phyloP scores from a whole-genome alignment of 1,284 basidiomycete species.

The Sanghuangporus weigelae region DNA sequence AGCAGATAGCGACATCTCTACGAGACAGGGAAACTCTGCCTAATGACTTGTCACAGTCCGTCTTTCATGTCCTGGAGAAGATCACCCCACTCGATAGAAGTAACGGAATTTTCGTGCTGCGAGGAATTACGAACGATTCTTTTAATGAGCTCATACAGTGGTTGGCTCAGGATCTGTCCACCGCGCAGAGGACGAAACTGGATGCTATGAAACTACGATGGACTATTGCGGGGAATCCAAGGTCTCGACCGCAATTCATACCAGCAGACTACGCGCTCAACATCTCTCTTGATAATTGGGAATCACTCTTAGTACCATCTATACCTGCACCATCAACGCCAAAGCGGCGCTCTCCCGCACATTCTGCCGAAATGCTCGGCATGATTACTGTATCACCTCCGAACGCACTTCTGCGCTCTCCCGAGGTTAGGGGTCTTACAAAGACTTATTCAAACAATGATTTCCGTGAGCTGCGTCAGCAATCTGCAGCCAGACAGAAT shows the following conservation, averaged over 20 bases:
- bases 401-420: conserved; percentile 62
- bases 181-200: conserved; percentile 2
- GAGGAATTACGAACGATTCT: conserved; percentile 11
- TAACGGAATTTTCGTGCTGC: conserved; percentile 5
- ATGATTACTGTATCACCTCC: conserved; percentile 62
- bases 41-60: conserved; percentile 1
- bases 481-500: conserved; percentile 62
- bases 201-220: conserved; percentile 7
- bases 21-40: neutral
- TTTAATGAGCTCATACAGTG: conserved; percentile 10
- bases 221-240: conserved; percentile 5
- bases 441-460: conserved; percentile 76
- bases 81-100: conserved; percentile 10
- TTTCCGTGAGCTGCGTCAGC: conserved; percentile 65
- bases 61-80: conserved; percentile 11
- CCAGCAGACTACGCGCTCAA: conserved; percentile 12
- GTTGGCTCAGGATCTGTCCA: neutral
- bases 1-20: conserved; percentile 3
- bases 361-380: conserved; percentile 29
- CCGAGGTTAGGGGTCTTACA: conserved; percentile 70
- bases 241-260: neutral
- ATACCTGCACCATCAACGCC: conserved; percentile 26
- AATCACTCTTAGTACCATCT: conserved; percentile 24
- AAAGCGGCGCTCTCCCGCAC: conserved; percentile 46
- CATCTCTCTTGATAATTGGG: conserved; percentile 25